Evolutionary conservation across 495 filamentous ascomycete genomes (phyloP).

Genomic region (Clohesyomyces aquaticus): DNA sequence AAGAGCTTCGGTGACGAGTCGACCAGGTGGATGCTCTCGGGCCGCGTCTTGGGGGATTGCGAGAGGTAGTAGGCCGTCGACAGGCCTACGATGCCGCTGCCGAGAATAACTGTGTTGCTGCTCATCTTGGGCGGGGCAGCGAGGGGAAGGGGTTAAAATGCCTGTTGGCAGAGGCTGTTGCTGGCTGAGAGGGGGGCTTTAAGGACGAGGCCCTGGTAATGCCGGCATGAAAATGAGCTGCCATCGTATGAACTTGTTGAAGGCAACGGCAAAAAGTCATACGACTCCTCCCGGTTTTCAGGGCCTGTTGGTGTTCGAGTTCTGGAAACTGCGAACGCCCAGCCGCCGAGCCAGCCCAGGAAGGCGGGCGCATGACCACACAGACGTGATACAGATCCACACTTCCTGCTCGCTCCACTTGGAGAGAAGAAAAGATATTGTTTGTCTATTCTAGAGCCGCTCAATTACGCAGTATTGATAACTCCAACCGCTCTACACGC

Average conservation of each 20-base stretch:
- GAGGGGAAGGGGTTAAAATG: constrained; percentile 3
- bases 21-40: constrained; percentile 67
- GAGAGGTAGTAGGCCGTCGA: constrained; percentile 80
- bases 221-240: constrained; percentile 5
- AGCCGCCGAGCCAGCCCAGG: background rate
- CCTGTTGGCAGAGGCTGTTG: background rate
- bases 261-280: constrained; percentile 13
- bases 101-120: constrained; percentile 71
- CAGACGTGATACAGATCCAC: background rate
- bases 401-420: background rate
- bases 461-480: too few relatives aligned
- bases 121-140: constrained; percentile 30
- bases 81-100: constrained; percentile 76
- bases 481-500: too few relatives aligned
- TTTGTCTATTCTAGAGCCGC: background rate
- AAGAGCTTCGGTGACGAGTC: constrained; percentile 69
- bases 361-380: background rate
- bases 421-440: background rate
- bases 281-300: constrained; percentile 9
- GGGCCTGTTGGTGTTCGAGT: background rate
- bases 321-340: background rate
- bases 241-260: constrained; percentile 23
- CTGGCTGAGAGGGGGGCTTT: background rate
- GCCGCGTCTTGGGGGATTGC: constrained; percentile 52
- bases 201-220: background rate